These are phyloP conservation scores for Metarhizium anisopliae DNA, from an alignment of 2,329 filamentous ascomycete genomes.

Conservation along the genomic window DNA sequence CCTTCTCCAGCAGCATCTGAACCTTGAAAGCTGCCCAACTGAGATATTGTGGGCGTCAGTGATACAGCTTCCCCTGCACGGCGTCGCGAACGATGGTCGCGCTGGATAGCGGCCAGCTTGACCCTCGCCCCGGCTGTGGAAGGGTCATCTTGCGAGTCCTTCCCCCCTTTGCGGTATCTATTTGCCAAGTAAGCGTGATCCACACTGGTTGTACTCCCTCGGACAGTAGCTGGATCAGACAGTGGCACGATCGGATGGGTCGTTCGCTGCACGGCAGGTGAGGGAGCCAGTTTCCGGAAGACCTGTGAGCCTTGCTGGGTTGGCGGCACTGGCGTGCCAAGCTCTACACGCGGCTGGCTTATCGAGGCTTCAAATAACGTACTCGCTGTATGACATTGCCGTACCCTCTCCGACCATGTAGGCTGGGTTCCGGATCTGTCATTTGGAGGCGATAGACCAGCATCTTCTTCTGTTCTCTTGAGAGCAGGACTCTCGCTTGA, in stretches of 20 bases:
- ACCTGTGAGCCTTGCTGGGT: not conserved
- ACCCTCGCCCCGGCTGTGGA: conserved; percentile 7
- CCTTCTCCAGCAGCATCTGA: too few species aligned
- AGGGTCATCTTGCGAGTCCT: conserved; percentile 7
- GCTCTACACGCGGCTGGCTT: too few species aligned
- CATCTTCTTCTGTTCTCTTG: too few species aligned
- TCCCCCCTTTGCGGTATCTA: conserved; percentile 4
- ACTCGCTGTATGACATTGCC: too few species aligned
- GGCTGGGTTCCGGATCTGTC: too few species aligned
- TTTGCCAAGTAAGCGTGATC: conserved; percentile 2
- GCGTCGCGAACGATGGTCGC: not conserved
- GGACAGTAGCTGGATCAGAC: not conserved
- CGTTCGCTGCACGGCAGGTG: conserved; percentile 2
- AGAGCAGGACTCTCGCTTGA: too few species aligned
- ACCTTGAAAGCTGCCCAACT: too few species aligned
- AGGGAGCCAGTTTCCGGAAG: conserved; percentile 7
- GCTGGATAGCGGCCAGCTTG: not conserved
- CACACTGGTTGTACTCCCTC: conserved; percentile 1
- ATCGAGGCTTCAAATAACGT: too few species aligned
- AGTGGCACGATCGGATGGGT: conserved; percentile 2
- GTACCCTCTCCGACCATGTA: too few species aligned
- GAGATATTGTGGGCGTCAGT: not conserved
- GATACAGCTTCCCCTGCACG: conserved; percentile 3
- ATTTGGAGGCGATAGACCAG: too few species aligned
- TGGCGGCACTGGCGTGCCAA: too few species aligned